Evolutionary conservation across 2,329 filamentous ascomycete genomes (phyloP).

Genomic region (Aplosporella prunicola): DNA sequence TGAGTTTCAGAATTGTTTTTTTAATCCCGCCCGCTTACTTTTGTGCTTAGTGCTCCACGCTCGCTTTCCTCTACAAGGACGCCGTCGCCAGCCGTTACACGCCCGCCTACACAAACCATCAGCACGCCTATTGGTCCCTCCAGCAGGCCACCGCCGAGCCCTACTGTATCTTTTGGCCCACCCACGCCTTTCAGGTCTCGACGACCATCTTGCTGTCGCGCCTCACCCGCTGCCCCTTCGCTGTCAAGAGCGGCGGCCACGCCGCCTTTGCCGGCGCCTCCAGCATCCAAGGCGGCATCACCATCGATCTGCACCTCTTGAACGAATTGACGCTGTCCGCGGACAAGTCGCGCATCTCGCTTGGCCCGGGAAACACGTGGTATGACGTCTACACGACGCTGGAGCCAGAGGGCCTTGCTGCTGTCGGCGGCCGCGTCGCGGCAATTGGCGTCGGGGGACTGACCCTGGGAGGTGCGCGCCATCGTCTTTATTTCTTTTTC

Average conservation of each 20-base stretch:
- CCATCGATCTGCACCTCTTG: slow-evolving; percentile 31
- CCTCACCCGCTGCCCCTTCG: slow-evolving; percentile 27
- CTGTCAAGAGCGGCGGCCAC: slow-evolving; percentile 38
- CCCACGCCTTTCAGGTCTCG: slow-evolving; percentile 10
- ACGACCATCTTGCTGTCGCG: slow-evolving; percentile 9
- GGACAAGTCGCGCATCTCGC: slow-evolving; percentile 18
- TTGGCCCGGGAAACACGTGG: slow-evolving; percentile 27
- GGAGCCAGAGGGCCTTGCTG: slow-evolving; percentile 16
- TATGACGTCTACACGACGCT: slow-evolving; percentile 21
- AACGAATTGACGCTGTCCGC: slow-evolving; percentile 18
- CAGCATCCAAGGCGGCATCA: slow-evolving; percentile 34
- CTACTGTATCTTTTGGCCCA: slow-evolving; percentile 19
- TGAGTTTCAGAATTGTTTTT: too few relatives aligned
- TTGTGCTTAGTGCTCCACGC: slow-evolving; percentile 20
- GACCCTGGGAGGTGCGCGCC: slow-evolving; percentile 19
- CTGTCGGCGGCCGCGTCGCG: slow-evolving; percentile 23
- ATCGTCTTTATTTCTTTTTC: slow-evolving; percentile 18
- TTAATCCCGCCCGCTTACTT: not conserved
- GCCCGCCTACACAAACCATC: slow-evolving; percentile 17
- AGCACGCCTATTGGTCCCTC: slow-evolving; percentile 19
- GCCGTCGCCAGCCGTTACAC: slow-evolving; percentile 14
- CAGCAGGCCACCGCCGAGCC: slow-evolving; percentile 20
- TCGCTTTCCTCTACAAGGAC: slow-evolving; percentile 17
- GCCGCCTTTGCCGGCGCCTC: slow-evolving; percentile 31
- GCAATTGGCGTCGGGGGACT: slow-evolving; percentile 25